Evolutionary conservation across 148 eudicot genomes (phyloP).

Genomic region (Selenicereus undatus): DNA sequence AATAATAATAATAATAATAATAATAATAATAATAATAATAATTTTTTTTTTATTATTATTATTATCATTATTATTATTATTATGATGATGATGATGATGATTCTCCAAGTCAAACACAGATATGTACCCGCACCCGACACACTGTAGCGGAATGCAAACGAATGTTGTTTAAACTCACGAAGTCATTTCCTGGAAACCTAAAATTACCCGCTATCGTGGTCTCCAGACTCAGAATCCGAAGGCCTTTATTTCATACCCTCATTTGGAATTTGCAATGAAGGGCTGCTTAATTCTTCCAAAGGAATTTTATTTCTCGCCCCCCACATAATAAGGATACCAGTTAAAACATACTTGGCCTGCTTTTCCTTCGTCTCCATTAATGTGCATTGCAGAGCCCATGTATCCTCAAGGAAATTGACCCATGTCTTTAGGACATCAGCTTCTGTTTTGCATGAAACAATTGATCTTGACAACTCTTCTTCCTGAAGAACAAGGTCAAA

Average conservation of each 20-base stretch:
- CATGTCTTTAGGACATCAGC: slow-evolving; percentile 78
- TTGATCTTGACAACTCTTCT: slow-evolving; percentile 70
- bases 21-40: no score
- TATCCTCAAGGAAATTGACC: slow-evolving; percentile 93
- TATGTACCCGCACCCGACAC: no score
- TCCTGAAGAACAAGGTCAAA: slow-evolving; percentile 41
- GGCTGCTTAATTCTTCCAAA: not conserved
- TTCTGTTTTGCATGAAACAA: slow-evolving; percentile 71
- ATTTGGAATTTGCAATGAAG: not conserved
- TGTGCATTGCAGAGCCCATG: slow-evolving; percentile 80
- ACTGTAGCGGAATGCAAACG: no score
- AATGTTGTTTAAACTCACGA: no score
- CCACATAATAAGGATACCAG: not conserved
- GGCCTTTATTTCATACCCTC: not conserved
- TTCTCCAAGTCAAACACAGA: no score
- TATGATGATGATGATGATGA: no score
- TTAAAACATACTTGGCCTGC: slow-evolving; percentile 56
- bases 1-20: no score
- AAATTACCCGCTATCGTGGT: no score
- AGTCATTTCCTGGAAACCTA: no score
- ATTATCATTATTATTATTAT: no score
- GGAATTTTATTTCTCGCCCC: not conserved
- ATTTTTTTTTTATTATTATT: no score
- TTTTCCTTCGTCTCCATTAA: slow-evolving; percentile 66
- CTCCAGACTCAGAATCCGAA: not conserved